A percentile compares a stretch with the other conserved stretches of the same genome.
Evolutionary conservation across 805 yeast species (phyloP).

Genomic region (Candida namnaoensis): DNA sequence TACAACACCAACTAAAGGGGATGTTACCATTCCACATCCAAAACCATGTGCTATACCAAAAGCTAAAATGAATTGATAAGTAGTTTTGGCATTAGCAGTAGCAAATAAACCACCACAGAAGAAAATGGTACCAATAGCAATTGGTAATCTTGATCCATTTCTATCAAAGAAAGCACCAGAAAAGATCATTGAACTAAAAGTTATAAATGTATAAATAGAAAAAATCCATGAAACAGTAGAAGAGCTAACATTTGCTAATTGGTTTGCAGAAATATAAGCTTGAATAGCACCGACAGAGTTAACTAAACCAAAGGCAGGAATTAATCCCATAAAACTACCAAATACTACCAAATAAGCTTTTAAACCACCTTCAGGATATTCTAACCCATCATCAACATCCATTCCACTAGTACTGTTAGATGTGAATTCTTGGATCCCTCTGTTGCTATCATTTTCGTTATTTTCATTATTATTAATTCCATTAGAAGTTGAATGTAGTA

Average conservation of each 20-base stretch:
- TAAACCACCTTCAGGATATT: constrained; percentile 47
- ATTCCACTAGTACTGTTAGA: neutral
- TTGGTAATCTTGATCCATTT: constrained; percentile 41
- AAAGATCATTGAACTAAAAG: constrained; percentile 43
- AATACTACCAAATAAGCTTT: constrained; percentile 48
- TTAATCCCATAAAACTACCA: constrained; percentile 52
- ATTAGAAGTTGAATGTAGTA: too few species aligned
- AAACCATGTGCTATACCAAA: constrained; percentile 48
- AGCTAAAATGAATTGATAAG: constrained; percentile 55
- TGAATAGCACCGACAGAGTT: constrained; percentile 63
- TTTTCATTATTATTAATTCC: neutral
- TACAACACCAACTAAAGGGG: constrained; percentile 53
- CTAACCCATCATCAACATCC: constrained; percentile 10
- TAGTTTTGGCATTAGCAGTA: constrained; percentile 40
- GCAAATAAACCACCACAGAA: constrained; percentile 48
- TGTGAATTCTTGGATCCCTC: neutral
- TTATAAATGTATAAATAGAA: constrained; percentile 46
- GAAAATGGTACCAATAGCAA: constrained; percentile 34
- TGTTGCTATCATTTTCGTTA: too few species aligned
- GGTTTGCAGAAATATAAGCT: constrained; percentile 47
- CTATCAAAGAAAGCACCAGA: constrained; percentile 58
- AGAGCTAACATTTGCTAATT: constrained; percentile 37
- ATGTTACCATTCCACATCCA: constrained; percentile 52
- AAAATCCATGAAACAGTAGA: constrained; percentile 61
- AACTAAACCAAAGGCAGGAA: constrained; percentile 50